Evolutionary conservation across 305 asterid species (phyloP).

Genomic region (Plantago coronopus): DNA sequence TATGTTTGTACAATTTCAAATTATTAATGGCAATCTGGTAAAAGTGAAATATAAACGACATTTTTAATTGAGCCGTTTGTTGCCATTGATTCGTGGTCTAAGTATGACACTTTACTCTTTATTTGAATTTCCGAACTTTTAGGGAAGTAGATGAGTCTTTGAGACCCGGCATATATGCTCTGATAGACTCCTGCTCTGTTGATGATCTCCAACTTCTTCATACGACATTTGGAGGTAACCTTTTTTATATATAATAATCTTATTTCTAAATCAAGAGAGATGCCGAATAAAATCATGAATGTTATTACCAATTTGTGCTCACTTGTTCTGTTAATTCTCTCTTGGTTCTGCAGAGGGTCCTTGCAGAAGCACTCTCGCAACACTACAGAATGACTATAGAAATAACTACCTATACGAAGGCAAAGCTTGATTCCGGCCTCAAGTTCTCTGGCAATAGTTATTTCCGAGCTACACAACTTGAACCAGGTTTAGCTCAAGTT

Average conservation of each 20-base stretch:
- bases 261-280: background rate
- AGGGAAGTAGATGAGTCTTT: slow-evolving; percentile 88
- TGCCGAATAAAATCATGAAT: background rate
- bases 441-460: slow-evolving; percentile 15
- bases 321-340: slow-evolving; percentile 7
- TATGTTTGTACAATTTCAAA: background rate
- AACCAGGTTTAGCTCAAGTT: too few relatives aligned
- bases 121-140: slow-evolving; percentile 17
- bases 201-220: slow-evolving; percentile 85
- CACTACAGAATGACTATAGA: slow-evolving; percentile 74
- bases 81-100: too few relatives aligned
- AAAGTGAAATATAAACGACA: background rate
- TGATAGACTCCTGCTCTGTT: slow-evolving; percentile 72
- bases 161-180: slow-evolving; percentile 80
- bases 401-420: slow-evolving; percentile 74
- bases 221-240: slow-evolving; percentile 75
- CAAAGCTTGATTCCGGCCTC: slow-evolving; percentile 55
- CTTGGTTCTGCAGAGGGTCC: slow-evolving; percentile 68
- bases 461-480: too few relatives aligned
- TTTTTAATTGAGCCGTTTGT: background rate
- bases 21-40: too few relatives aligned
- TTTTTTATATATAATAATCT: slow-evolving; percentile 14
- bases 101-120: background rate
- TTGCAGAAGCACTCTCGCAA: slow-evolving; percentile 70
- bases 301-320: background rate